phyloP scores from a whole-genome alignment of 75 land plant genomes.

The Pinus taeda region DNA sequence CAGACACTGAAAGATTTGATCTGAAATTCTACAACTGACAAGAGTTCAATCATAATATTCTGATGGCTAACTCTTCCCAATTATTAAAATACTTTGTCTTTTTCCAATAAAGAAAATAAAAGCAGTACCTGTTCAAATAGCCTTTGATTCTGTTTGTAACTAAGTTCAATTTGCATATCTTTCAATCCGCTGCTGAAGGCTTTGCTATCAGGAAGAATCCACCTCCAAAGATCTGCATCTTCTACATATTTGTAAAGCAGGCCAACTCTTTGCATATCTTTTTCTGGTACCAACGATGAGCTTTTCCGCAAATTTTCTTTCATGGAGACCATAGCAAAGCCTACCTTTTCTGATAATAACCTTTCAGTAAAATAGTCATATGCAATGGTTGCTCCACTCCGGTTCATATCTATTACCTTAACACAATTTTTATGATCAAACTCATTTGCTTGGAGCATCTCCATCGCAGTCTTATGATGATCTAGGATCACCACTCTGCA shows the following conservation, averaged over 20 bases:
- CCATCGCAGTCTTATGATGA: constrained; percentile 90
- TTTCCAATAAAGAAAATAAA: neutral
- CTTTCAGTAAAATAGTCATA: constrained; percentile 69
- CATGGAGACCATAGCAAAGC: neutral
- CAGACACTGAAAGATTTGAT: too few relatives aligned
- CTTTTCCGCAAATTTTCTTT: neutral
- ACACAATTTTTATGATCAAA: constrained; percentile 31
- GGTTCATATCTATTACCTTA: constrained; percentile 66
- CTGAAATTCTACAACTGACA: too few relatives aligned
- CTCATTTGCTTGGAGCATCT: constrained; percentile 22
- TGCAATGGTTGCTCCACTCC: constrained; percentile 91
- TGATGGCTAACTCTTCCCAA: too few relatives aligned
- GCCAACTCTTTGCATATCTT: constrained; percentile 29
- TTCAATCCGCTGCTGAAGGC: constrained; percentile 82
- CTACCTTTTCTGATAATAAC: constrained; percentile 13
- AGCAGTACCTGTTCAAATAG: constrained; percentile 70
- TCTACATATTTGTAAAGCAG: constrained; percentile 72
- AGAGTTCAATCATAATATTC: too few relatives aligned
- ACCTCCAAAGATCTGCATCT: constrained; percentile 93
- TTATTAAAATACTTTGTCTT: too few relatives aligned
- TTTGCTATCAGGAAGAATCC: constrained; percentile 82
- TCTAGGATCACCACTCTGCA: constrained; percentile 74
- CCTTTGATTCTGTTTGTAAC: constrained; percentile 37
- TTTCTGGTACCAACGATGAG: constrained; percentile 13
- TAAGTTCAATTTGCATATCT: constrained; percentile 61